Base-by-base conservation (phyloP, 1,284 basidiomycete species). In the Anthracocystis walkeri region DNA sequence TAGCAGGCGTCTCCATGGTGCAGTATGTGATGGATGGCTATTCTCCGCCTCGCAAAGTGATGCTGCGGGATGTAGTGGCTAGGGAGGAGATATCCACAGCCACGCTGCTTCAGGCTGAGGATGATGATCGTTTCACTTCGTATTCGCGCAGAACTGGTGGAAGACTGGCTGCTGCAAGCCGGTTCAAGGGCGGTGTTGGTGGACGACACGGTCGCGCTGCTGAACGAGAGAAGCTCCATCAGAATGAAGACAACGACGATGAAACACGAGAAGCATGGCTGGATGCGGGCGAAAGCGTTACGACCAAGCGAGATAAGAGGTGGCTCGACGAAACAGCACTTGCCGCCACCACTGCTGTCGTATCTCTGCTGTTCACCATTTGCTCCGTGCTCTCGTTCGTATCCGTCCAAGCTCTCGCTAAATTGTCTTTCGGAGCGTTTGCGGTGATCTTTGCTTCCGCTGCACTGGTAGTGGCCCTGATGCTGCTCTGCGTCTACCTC, bases 11-110 rank as follows among this genome's bases (percentile, higher is more conserved):
- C 2, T 21, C 56, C 3, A 20, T 59, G 16, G 35, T 64, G 23
- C 71, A 77, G 54, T 77, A 77, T 23, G 54, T 72, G 10, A 38
- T 77, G 57, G 66, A 77, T 8, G 61, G 63, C 14, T 75, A 69
- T 31, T 65, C 61, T 21, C 67, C 67, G 6, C 49, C 75, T 12
- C 59, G 71, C 4, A 61, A 51, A 31, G 53, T 61, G 18, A 21
- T 49, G 14, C 41, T 77, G 18, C 53, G 66, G 1, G 71, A 75
- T 23, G 75, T 77, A 25, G 58, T 75, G 29, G 67, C 72, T 12
- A 44, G 62, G 21, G 66, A 66, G 29, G 75, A 77, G 10, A 41
- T 45, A 0, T 50, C 63, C 21, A 63, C 72, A 1, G 65, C 70
- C 0, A 64, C 70, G 10, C 20, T 73, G 48, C 40, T 64, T 6